phyloP scores from a whole-genome alignment of 495 filamentous ascomycete genomes.

The Aspergillus saccharolyticus region DNA sequence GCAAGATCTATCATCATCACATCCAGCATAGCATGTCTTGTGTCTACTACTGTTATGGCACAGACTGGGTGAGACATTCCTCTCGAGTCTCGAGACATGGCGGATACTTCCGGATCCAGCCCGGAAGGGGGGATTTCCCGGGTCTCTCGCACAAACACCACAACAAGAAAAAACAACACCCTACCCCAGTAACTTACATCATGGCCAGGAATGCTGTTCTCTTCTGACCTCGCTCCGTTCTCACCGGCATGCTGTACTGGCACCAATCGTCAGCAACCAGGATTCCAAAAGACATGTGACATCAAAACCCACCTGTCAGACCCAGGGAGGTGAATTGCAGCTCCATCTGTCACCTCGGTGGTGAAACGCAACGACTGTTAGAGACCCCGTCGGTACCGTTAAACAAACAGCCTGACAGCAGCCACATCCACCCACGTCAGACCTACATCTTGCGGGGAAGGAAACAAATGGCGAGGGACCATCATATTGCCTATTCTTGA shows the following conservation, averaged over 20 bases:
- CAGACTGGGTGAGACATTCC: neutral
- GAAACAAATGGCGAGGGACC: neutral
- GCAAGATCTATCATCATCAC: too few relatives aligned
- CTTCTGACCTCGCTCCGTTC: neutral
- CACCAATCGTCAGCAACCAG: neutral
- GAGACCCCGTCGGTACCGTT: neutral
- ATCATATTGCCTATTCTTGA: neutral
- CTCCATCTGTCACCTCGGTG: conserved; percentile 2
- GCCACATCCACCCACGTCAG: neutral
- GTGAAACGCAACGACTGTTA: conserved; percentile 4
- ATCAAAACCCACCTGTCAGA: conserved; percentile 5
- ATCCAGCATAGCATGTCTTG: too few relatives aligned
- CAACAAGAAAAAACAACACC: neutral
- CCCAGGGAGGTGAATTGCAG: neutral
- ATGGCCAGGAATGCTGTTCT: neutral
- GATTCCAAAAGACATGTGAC: neutral
- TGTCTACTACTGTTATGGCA: too few relatives aligned
- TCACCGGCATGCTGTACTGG: neutral
- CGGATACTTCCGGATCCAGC: neutral
- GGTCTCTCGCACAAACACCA: neutral
- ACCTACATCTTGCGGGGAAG: neutral
- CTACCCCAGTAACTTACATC: neutral
- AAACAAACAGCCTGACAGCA: neutral
- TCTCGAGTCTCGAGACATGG: neutral
- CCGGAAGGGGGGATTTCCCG: neutral